A percentile compares a stretch with the other conserved stretches of the same genome.
Evolutionary conservation across 2,329 filamentous ascomycete genomes (phyloP).

Genomic region (Fusarium coffeatum): DNA sequence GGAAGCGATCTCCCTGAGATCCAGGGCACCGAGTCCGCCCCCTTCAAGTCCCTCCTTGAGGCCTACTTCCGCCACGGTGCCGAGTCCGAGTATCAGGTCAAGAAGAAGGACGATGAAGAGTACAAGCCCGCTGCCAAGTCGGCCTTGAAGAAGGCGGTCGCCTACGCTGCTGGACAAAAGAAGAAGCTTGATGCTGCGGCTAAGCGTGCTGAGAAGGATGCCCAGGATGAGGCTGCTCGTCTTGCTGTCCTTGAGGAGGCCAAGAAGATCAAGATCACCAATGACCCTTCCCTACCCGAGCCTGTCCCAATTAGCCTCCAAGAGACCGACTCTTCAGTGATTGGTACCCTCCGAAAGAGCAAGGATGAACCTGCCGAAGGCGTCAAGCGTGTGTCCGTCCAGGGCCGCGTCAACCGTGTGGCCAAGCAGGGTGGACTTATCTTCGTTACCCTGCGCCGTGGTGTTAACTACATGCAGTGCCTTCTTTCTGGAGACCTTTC

Average conservation of each 20-base stretch:
- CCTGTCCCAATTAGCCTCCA: slow-evolving; percentile 81
- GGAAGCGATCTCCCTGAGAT: slow-evolving; percentile 77
- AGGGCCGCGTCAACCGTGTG: slow-evolving; percentile 84
- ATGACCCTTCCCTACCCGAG: slow-evolving; percentile 78
- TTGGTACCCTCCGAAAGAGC: slow-evolving; percentile 49
- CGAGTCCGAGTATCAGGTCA: slow-evolving; percentile 58
- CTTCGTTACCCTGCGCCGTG: slow-evolving; percentile 86
- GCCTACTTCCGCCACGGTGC: slow-evolving; percentile 70
- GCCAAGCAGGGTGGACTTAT: slow-evolving; percentile 84
- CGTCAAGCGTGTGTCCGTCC: slow-evolving; percentile 73
- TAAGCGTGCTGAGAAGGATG: slow-evolving; percentile 44
- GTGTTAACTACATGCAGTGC: slow-evolving; percentile 78
- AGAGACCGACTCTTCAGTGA: slow-evolving; percentile 47
- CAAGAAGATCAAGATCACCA: slow-evolving; percentile 52
- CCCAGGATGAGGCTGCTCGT: slow-evolving; percentile 42
- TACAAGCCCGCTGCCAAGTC: slow-evolving; percentile 47
- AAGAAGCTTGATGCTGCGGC: slow-evolving; percentile 46
- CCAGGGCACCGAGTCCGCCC: slow-evolving; percentile 75
- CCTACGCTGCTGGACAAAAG: slow-evolving; percentile 41
- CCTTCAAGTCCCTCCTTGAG: slow-evolving; percentile 83
- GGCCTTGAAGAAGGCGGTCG: slow-evolving; percentile 47
- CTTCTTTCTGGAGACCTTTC: slow-evolving; percentile 73
- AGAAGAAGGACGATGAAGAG: slow-evolving; percentile 49
- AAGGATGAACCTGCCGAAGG: slow-evolving; percentile 48
- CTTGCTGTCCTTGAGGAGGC: slow-evolving; percentile 44